Percentiles rank a stretch among this genome's conserved stretches.
phyloP scores from a whole-genome alignment of 1,284 basidiomycete genomes.

The Porogramme epimiltina region DNA sequence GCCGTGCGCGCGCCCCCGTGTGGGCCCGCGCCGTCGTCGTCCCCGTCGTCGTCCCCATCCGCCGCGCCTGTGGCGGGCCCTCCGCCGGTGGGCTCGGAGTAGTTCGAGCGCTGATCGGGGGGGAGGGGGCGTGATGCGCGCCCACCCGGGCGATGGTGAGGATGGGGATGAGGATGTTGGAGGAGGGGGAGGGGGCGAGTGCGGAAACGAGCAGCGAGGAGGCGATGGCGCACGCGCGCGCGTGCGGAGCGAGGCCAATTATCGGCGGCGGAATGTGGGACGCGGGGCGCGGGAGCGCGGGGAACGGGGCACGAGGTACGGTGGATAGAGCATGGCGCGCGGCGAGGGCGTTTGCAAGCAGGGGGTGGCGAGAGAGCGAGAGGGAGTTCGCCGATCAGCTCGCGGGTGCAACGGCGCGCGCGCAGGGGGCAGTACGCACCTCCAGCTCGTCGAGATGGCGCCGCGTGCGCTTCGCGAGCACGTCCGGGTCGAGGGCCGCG shows the following conservation, averaged over 20 bases:
- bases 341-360: background rate
- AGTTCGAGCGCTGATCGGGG: constrained; percentile 68
- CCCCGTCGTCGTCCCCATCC: constrained; percentile 29
- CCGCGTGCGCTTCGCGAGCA: constrained; percentile 73
- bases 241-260: too few species aligned
- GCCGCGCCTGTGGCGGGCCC: constrained; percentile 10
- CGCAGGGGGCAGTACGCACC: constrained; percentile 38
- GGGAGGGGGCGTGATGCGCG: background rate
- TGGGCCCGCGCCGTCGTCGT: constrained; percentile 37
- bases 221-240: too few species aligned
- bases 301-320: too few species aligned
- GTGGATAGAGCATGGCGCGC: too few species aligned
- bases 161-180: too few species aligned
- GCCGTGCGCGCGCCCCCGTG: constrained; percentile 37
- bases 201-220: too few species aligned
- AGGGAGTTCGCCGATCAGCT: background rate
- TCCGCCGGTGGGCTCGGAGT: constrained; percentile 58
- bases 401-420: too few species aligned
- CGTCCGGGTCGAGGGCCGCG: constrained; percentile 51
- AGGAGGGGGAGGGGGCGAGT: too few species aligned
- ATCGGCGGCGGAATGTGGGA: too few species aligned
- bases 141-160: too few species aligned
- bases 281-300: too few species aligned
- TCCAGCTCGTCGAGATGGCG: constrained; percentile 82
- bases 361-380: background rate